Conservation (phyloP, 805 yeast species). For the Debaryomyces prosopidis region DNA sequence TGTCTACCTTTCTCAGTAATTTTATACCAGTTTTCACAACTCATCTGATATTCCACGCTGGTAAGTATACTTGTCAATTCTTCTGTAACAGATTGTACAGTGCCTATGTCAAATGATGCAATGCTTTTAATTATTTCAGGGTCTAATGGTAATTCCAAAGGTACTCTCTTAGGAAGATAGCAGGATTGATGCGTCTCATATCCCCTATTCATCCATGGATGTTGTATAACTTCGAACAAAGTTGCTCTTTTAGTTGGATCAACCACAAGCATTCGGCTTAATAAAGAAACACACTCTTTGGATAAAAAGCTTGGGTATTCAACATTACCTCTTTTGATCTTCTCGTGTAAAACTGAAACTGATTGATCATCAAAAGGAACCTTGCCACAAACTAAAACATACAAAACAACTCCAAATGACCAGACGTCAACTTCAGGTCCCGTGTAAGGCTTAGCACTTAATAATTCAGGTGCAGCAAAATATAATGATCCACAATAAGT, state of each 20-base stretch:
- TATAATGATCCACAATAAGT: constrained; percentile 97
- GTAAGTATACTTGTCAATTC: constrained; percentile 59
- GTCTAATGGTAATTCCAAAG: constrained; percentile 70
- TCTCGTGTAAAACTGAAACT: constrained; percentile 88
- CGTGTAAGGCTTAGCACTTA: constrained; percentile 86
- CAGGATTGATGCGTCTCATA: constrained; percentile 71
- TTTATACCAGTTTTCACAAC: constrained; percentile 63
- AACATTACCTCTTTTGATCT: constrained; percentile 87
- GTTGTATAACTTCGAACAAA: constrained; percentile 73
- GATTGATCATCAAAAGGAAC: constrained; percentile 97
- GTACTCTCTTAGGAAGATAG: constrained; percentile 75
- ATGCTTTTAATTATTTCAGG: constrained; percentile 69
- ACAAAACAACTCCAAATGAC: constrained; percentile 96
- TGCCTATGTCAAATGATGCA: constrained; percentile 75
- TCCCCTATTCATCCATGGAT: constrained; percentile 95
- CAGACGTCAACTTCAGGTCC: constrained; percentile 99
- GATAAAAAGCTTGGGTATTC: constrained; percentile 87
- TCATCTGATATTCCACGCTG: constrained; percentile 65
- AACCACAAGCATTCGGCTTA: constrained; percentile 89
- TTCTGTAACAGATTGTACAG: constrained; percentile 55
- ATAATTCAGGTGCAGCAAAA: constrained; percentile 97
- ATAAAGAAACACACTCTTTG: constrained; percentile 73
- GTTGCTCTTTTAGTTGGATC: constrained; percentile 81
- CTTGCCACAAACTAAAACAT: constrained; percentile 94
- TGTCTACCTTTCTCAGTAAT: constrained; percentile 38